A percentile compares a stretch with the other conserved stretches of the same genome.
phyloP scores from a whole-genome alignment of 805 yeast genomes.

The Nakazawaea anatomiae region DNA sequence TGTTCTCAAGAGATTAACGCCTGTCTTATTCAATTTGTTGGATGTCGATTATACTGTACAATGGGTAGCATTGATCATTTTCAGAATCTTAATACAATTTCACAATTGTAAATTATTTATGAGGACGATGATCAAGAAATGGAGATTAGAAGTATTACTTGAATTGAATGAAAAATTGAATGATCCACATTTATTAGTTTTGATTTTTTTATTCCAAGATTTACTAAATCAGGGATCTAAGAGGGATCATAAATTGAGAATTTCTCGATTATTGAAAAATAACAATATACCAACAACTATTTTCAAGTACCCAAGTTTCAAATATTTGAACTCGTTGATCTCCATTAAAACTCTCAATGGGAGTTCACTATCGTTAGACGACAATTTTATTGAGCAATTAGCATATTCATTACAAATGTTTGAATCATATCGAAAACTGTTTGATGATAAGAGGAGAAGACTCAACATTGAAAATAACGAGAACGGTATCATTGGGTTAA shows the following conservation, averaged over 20 bases:
- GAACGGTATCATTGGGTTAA: neutral
- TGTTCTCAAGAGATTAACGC: neutral
- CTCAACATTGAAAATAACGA: neutral
- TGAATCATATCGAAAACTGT: neutral
- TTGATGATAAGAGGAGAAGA: neutral
- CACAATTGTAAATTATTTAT: neutral
- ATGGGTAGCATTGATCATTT: conserved; percentile 5
- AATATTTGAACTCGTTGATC: neutral
- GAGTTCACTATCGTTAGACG: neutral
- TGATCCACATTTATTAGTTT: conserved; percentile 5
- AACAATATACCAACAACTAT: neutral
- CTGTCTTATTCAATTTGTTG: conserved; percentile 5
- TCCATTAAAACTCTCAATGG: neutral
- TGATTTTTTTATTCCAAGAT: conserved; percentile 6
- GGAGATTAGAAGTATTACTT: conserved; percentile 4
- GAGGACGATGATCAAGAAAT: neutral
- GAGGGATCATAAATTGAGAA: neutral
- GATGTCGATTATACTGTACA: neutral
- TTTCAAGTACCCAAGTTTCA: conserved; percentile 6
- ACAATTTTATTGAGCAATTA: conserved; percentile 4
- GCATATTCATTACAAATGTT: conserved; percentile 3
- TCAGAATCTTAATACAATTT: conserved; percentile 1
- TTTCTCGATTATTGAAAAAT: neutral
- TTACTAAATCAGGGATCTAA: neutral
- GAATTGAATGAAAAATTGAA: conserved; percentile 5